Base-by-base conservation (phyloP, 495 filamentous ascomycete genomes). In the Neurospora discreta region DNA sequence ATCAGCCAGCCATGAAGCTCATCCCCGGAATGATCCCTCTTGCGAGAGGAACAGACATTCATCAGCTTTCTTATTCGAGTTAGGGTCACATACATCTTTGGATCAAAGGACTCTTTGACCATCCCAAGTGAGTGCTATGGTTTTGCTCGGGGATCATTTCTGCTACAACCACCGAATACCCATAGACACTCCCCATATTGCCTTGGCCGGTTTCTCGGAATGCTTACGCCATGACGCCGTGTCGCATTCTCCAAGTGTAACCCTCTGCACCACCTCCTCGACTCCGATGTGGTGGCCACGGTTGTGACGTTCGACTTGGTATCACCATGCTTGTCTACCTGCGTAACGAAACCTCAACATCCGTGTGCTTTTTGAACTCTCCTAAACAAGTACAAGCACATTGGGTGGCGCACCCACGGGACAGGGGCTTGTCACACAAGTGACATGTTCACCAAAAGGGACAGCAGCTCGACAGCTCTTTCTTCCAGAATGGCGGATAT, bases 1-100 rank as follows among this genome's bases (percentile, higher is more conserved):
- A 72, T 74, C 75, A 73, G 73, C 73, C 72, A 46, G 52, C 52
- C 52, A 60, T 74, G 75, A 74, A 73, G 75, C 77, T 78, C 75
- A 76, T 79, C 73, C 20, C 52, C 13, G 13, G 52, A 30, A 65
- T 72, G n/a, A n/a, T 67, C 9, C 41, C 70, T 39, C 33, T 36
- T 67, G 52, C 41, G 13, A 69, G 68, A 52, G 68, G 68, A 70
- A 70, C 33, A 40, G 23, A 40, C 39, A 68, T 18, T 33, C 36
- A 1, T 70, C 39, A 42, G 39, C 68, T 41, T 18, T 30, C 20
- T 20, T 13, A 70, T 20, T 15, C 30, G 26, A 18, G 23, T 8
- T 8, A 41, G 7, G 20, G 69, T 18, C 15, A 41, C 39, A 41
- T 18, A 20, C 41, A 70, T 30, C n/a, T 8, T 7, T 10, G 0